Evolutionary conservation across 345 rosid genomes (phyloP).

Genomic region (Eutrema japonicum): DNA sequence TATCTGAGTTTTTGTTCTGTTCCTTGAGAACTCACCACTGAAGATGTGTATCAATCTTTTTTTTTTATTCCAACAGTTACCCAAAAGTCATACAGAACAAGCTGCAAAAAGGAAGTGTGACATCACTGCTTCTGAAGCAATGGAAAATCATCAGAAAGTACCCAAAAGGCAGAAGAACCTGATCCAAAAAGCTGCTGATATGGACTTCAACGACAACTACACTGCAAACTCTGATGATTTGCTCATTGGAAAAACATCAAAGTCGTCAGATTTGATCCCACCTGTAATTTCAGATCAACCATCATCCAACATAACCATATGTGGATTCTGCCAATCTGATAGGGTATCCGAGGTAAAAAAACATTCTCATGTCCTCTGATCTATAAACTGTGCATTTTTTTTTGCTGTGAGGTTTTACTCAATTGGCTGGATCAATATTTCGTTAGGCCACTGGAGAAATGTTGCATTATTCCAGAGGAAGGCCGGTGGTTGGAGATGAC

Average conservation of each 20-base stretch:
- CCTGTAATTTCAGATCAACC: constrained; percentile 35
- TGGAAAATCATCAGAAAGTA: constrained; percentile 47
- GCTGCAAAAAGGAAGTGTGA: constrained; percentile 45
- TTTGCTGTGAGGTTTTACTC: constrained; percentile 8
- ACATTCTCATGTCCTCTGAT: neutral
- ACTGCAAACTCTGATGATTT: constrained; percentile 35
- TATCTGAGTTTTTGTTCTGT: constrained; percentile 1
- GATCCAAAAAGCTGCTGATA: constrained; percentile 38
- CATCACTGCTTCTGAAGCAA: constrained; percentile 43
- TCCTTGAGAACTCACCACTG: neutral
- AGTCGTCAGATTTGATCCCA: constrained; percentile 30
- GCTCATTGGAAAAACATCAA: constrained; percentile 30
- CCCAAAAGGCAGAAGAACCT: constrained; percentile 61
- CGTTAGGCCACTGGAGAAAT: constrained; percentile 71
- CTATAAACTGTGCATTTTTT: neutral
- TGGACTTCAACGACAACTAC: constrained; percentile 12
- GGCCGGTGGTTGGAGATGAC: constrained; percentile 55
- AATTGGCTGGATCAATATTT: neutral
- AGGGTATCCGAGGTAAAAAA: constrained; percentile 58
- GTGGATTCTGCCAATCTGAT: constrained; percentile 79
- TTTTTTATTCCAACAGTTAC: constrained; percentile 43
- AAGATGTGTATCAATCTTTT: neutral
- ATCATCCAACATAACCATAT: constrained; percentile 38
- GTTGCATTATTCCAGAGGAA: constrained; percentile 66
- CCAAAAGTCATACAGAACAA: constrained; percentile 36